These are phyloP conservation scores for Colletotrichum salicis DNA, from an alignment of 2,329 filamentous ascomycete species.

Conservation along the genomic window DNA sequence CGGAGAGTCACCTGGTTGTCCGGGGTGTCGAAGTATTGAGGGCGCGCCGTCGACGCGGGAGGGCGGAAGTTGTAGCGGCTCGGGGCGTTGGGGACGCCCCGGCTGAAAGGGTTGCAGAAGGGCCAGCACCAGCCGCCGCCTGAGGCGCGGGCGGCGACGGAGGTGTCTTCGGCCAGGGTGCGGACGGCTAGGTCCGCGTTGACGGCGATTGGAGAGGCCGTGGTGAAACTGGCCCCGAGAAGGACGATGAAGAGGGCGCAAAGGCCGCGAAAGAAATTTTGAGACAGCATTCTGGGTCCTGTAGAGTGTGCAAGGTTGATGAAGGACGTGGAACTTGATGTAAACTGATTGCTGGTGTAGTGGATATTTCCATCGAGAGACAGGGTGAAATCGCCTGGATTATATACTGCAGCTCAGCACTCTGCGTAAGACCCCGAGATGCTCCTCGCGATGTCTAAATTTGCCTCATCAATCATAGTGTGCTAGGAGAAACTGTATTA, in stretches of 20 bases:
- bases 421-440: background rate
- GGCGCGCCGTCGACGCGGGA: background rate
- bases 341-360: too few relatives aligned
- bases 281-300: background rate
- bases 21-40: background rate
- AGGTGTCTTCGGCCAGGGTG: background rate
- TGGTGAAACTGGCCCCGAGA: background rate
- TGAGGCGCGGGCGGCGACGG: background rate
- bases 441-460: background rate
- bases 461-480: background rate
- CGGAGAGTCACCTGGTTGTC: background rate
- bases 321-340: background rate
- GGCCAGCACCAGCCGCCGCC: background rate
- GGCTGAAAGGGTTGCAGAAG: background rate
- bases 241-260: background rate
- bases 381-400: background rate
- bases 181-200: background rate
- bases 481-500: background rate
- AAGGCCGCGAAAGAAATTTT: background rate
- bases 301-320: background rate
- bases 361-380: background rate
- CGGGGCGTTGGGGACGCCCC: background rate
- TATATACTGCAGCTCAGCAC: background rate
- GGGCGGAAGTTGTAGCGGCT: background rate
- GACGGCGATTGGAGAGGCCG: background rate